Evolutionary conservation across 192 early-diverging fungal species (phyloP).

Genomic region (Pilobolus umbonatus): DNA sequence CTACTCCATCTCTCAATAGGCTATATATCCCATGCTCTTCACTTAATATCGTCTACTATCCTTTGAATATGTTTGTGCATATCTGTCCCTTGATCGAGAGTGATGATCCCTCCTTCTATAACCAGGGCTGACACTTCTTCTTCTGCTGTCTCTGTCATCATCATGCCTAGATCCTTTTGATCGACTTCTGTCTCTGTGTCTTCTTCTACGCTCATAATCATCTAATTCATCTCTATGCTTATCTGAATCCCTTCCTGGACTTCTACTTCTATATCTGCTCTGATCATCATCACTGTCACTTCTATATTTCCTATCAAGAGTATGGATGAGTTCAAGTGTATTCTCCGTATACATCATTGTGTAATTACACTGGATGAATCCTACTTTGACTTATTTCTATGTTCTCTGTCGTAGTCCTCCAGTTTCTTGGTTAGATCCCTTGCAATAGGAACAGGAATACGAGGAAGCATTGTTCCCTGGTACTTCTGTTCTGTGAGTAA

Average conservation of each 20-base stretch:
- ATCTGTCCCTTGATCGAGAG: neutral
- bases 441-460: constrained; percentile 79
- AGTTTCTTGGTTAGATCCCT: constrained; percentile 67
- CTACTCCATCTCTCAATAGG: too few relatives aligned
- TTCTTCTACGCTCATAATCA: constrained; percentile 26
- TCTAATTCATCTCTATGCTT: constrained; percentile 27
- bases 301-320: too few relatives aligned
- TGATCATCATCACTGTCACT: neutral
- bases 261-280: constrained; percentile 5
- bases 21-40: too few relatives aligned
- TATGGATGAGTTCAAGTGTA: too few relatives aligned
- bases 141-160: neutral
- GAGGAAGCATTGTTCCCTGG: constrained; percentile 72
- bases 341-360: too few relatives aligned
- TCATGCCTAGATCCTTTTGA: constrained; percentile 2
- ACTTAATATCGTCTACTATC: constrained; percentile 17
- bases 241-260: neutral
- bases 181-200: constrained; percentile 5
- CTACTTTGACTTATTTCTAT: constrained; percentile 1
- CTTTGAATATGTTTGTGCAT: neutral
- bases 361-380: neutral
- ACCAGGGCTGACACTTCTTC: neutral
- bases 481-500: constrained; percentile 75
- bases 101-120: neutral
- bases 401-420: constrained; percentile 40